Evolutionary conservation across 176 grass and related monocot species (phyloP).

Genomic region (Ensete glaucum): DNA sequence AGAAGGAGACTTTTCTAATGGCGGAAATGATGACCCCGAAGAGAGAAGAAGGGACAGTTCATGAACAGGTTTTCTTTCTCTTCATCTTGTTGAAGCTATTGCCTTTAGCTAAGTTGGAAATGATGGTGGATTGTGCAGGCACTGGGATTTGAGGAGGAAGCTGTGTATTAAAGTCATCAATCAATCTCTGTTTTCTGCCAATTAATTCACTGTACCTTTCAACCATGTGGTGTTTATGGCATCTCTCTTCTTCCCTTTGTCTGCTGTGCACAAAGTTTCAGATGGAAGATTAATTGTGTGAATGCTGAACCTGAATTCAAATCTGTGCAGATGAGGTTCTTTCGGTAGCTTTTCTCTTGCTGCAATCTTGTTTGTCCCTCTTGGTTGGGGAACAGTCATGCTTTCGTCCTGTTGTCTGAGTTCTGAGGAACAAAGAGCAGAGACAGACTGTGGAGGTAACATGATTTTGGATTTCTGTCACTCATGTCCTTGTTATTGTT

Average conservation of each 20-base stretch:
- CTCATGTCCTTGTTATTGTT: not conserved
- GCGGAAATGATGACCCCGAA: not conserved
- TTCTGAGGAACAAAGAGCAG: not conserved
- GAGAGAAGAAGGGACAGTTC: too few relatives aligned
- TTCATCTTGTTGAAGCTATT: not conserved
- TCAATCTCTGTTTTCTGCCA: too few relatives aligned
- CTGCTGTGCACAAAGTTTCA: too few relatives aligned
- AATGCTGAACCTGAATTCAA: not conserved
- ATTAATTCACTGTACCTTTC: constrained; percentile 4
- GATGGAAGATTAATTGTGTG: not conserved
- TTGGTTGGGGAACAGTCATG: not conserved
- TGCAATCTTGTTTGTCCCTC: not conserved
- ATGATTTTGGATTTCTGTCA: not conserved
- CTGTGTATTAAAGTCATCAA: too few relatives aligned
- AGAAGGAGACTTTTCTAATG: too few relatives aligned
- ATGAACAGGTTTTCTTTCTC: not conserved
- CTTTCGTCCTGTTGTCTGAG: not conserved
- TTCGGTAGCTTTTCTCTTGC: not conserved
- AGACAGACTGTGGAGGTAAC: not conserved
- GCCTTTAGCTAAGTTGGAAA: not conserved
- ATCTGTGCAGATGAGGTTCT: not conserved
- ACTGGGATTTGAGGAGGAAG: not conserved
- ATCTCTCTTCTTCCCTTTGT: not conserved
- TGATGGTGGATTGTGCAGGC: not conserved
- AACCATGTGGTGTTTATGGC: not conserved